These are phyloP conservation scores for Mucuna pruriens DNA, from an alignment of 306 rosid genomes.

Conservation along the genomic window DNA sequence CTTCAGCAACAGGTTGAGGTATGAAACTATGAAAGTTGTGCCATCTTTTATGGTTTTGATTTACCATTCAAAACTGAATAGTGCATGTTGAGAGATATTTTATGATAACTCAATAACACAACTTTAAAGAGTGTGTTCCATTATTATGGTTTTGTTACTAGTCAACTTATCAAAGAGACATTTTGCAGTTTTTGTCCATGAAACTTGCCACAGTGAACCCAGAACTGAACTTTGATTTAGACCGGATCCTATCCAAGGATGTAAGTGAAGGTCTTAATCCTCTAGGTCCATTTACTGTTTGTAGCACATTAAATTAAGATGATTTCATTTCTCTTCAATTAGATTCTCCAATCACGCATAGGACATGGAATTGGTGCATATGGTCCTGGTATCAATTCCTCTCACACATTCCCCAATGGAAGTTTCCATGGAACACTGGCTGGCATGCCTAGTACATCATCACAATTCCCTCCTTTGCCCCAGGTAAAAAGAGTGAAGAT, in stretches of 20 bases:
- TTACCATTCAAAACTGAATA: conserved; percentile 23
- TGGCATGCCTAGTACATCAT: conserved; percentile 60
- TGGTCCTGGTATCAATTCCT: conserved; percentile 65
- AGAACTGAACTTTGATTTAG: conserved; percentile 81
- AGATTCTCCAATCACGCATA: conserved; percentile 75
- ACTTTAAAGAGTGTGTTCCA: background rate
- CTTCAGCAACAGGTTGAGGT: conserved; percentile 99
- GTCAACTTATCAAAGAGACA: conserved; percentile 27
- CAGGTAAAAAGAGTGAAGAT: conserved; percentile 58
- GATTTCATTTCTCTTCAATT: conserved; percentile 33
- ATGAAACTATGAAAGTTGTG: conserved; percentile 39
- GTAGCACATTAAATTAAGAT: background rate
- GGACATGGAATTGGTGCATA: conserved; percentile 67
- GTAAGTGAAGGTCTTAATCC: conserved; percentile 59
- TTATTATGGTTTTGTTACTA: conserved; percentile 23
- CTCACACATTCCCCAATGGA: conserved; percentile 59
- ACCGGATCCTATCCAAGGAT: conserved; percentile 86
- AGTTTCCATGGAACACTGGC: conserved; percentile 68
- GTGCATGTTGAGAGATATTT: conserved; percentile 28
- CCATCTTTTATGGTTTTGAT: conserved; percentile 19
- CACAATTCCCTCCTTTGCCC: conserved; percentile 72
- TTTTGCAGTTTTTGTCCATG: conserved; percentile 93
- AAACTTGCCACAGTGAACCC: conserved; percentile 98
- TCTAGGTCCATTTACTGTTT: background rate
- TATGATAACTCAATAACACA: conserved; percentile 3